phyloP scores from a whole-genome alignment of 2,329 filamentous ascomycete genomes.

The Penicillium sumatraense region DNA sequence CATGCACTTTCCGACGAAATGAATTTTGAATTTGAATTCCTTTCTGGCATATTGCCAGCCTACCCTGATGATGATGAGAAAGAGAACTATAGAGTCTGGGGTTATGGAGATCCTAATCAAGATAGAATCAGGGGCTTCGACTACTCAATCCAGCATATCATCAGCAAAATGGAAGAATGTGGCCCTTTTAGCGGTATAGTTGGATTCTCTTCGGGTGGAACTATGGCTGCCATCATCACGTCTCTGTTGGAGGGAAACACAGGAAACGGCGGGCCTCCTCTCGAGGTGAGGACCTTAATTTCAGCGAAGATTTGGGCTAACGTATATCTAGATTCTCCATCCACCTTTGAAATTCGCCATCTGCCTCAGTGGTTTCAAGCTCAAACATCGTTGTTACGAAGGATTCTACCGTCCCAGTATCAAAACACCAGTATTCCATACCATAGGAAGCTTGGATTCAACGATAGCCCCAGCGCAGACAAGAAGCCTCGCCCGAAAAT shows the following conservation, averaged over 20 bases:
- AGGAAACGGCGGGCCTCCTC: not conserved
- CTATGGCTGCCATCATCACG: constrained; percentile 1
- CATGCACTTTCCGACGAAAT: not conserved
- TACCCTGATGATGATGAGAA: not conserved
- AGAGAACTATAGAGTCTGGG: not conserved
- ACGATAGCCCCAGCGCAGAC: no score
- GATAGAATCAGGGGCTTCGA: not conserved
- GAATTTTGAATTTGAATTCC: not conserved
- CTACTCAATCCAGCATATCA: not conserved
- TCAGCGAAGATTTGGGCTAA: no score
- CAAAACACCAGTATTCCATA: constrained; percentile 1
- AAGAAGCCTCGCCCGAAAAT: no score
- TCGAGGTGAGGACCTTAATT: no score
- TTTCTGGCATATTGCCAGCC: constrained; percentile 2
- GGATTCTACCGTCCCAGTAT: not conserved
- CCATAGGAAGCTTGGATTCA: not conserved
- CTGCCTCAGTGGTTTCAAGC: constrained; percentile 2
- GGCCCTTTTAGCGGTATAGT: constrained; percentile 5
- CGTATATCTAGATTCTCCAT: not conserved
- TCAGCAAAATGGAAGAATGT: not conserved
- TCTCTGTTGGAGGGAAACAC: constrained; percentile 3
- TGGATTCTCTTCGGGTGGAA: constrained; percentile 3
- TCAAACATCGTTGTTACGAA: not conserved
- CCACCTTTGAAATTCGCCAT: no score
- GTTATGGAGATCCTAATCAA: not conserved